phyloP scores from a whole-genome alignment of 768 basidiomycete species.

The Serendipita vermifera region DNA sequence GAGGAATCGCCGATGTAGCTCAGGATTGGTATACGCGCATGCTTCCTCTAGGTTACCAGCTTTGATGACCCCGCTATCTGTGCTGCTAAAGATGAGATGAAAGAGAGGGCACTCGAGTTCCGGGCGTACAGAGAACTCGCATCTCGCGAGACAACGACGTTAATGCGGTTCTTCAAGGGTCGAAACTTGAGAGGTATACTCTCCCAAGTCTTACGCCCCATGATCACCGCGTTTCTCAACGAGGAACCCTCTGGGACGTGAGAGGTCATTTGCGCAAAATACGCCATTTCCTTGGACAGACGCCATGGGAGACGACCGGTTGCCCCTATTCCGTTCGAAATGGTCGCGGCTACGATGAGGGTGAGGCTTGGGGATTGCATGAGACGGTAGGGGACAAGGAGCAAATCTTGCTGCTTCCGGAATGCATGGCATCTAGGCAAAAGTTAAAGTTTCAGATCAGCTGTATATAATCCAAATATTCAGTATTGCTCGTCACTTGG shows the following conservation, averaged over 20 bases:
- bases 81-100: background rate
- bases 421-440: too few species aligned
- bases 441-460: too few species aligned
- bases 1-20: constrained; percentile 54
- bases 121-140: too few species aligned
- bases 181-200: constrained; percentile 78
- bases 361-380: constrained; percentile 33
- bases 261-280: constrained; percentile 74
- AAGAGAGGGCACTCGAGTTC: too few species aligned
- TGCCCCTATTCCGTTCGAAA: constrained; percentile 74
- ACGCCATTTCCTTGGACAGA: constrained; percentile 77
- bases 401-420: background rate
- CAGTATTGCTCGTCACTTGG: too few species aligned
- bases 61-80: background rate
- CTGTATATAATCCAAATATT: too few species aligned
- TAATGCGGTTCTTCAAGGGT: constrained; percentile 62
- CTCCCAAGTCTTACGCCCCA: constrained; percentile 98
- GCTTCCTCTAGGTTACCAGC: background rate
- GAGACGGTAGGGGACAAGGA: constrained; percentile 1
- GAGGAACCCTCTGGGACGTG: constrained; percentile 36
- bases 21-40: background rate
- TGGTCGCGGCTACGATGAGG: constrained; percentile 87
- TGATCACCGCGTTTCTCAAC: constrained; percentile 61
- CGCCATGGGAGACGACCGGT: constrained; percentile 74
- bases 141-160: constrained; percentile 64